Base-by-base conservation (phyloP, 2,329 filamentous ascomycete species). In the Myotisia sp. region DNA sequence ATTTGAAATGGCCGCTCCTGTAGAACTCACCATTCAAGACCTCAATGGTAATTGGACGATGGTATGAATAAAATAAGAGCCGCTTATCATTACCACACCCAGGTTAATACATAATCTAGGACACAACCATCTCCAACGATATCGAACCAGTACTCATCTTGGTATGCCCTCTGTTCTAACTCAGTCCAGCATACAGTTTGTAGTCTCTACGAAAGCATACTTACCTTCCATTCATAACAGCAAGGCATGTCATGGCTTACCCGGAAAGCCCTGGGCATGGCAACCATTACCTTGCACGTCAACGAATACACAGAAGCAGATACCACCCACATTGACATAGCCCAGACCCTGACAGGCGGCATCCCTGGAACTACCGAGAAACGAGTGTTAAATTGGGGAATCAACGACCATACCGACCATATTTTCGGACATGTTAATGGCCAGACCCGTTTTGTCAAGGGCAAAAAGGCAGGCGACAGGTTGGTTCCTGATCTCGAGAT, bases 361-460 rank as follows among this genome's bases (percentile, higher is more conserved):
- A 63, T 92, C 42, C 71, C 71, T 49, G 76, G 73, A 47, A 85
- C 68, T 12, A 59, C 59, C 12, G 76, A 81, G 52, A 49, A 58
- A 5, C 68, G 76, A 30, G 57, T 50, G 1, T 55, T 78, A 2
- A 67, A 78, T 51, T 74, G 67, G 60, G 53, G 57, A 16, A 66
- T 58, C 36, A 75, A 78, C 46, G 68, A 71, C 42, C 81, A 86
- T 63, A 62, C 61, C 16, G 84, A 93, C 63, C 76, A 75, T 65
- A 70, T 92, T 44, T 93, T 92, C 54, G 85, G 85, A 38, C 62
- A 59, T 36, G 68, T 90, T 42, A 62, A 63, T 33, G 81, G 79
- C 37, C 66, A 65, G 40, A 71, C 67, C 27, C 58, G 63, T 29
- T 74, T 67, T 52, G 44, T 71, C 38, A 51, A 52, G 12, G 51